Evolutionary conservation across 208 protist species (phyloP), one percentile per base, ranked within the genome.

Genomic region (Kentomonas sorsogonicus): DNA sequence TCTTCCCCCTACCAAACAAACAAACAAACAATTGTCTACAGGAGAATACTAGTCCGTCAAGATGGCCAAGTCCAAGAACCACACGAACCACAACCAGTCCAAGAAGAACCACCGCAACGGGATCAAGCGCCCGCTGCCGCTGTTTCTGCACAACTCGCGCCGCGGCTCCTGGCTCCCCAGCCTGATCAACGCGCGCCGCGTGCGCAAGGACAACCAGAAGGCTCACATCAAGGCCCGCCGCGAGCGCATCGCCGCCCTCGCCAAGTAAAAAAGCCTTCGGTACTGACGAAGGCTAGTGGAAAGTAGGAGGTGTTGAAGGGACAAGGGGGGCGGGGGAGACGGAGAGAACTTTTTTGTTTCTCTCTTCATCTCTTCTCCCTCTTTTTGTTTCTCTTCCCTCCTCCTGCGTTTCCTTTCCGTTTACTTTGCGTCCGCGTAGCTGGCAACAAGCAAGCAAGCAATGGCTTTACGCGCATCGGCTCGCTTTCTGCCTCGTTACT

Each of bases 1-100:
- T n/a, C n/a, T n/a, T n/a, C n/a, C n/a, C n/a, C n/a, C n/a, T n/a
- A n/a, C n/a, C n/a, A n/a, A n/a, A n/a, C n/a, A n/a, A n/a, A n/a
- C n/a, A n/a, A n/a, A n/a, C n/a, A n/a, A n/a, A n/a, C n/a, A n/a
- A n/a, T n/a, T n/a, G n/a, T n/a, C n/a, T n/a, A n/a, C n/a, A n/a
- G n/a, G n/a, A n/a, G n/a, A n/a, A 66, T 54, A 58, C 52, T 46
- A 38, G 40, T 15, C 10, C 39, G 52, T 45, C 67, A 64, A 58
- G 63, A 95, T 95, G 89, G 89, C 89, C 63, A 95, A 95, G 83
- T 95, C 89, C 39, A 95, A 95, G 85, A 95, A 95, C 79, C 89
- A 95, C 81, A 95, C 89, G 4, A 95, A 95, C 79, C 89, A 95
- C 82, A 95, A 95, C 79, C 86, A 95, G 77, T 93, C 83, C 68